phyloP scores from a whole-genome alignment of 148 eudicot species.

The Oxyria digyna region DNA sequence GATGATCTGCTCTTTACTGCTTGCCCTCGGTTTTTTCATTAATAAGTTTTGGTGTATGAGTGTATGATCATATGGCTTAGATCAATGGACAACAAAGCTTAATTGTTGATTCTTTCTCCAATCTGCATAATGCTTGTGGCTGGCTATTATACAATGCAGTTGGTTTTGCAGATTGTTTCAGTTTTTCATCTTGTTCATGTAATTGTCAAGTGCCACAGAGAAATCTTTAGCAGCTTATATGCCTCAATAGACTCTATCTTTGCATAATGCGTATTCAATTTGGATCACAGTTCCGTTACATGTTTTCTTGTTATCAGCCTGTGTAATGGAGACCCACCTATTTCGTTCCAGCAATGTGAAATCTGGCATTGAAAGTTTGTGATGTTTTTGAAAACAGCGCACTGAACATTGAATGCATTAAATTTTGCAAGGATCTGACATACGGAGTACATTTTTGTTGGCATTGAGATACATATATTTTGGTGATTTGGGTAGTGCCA shows the following conservation, averaged over 20 bases:
- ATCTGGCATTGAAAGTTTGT: not conserved
- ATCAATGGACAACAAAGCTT: not conserved
- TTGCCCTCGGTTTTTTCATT: not conserved
- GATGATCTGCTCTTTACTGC: slow-evolving; percentile 24
- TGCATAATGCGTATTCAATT: not conserved
- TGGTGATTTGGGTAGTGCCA: no score
- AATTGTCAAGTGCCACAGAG: not conserved
- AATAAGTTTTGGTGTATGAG: not conserved
- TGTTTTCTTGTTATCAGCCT: not conserved
- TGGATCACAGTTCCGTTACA: not conserved
- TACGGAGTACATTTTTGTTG: no score
- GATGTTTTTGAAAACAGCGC: not conserved
- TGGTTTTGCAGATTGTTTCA: slow-evolving; percentile 1
- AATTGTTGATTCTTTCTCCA: not conserved
- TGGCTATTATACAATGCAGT: not conserved
- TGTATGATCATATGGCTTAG: not conserved
- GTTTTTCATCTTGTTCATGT: not conserved
- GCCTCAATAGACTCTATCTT: not conserved
- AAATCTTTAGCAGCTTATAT: not conserved
- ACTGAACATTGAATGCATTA: not conserved
- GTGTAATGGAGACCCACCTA: not conserved
- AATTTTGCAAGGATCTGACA: no score
- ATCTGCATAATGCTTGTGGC: no score
- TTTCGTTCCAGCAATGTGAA: not conserved
- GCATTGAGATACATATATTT: no score